Base-by-base conservation (phyloP, 75 land plant species). In the Azolla pinnata region DNA sequence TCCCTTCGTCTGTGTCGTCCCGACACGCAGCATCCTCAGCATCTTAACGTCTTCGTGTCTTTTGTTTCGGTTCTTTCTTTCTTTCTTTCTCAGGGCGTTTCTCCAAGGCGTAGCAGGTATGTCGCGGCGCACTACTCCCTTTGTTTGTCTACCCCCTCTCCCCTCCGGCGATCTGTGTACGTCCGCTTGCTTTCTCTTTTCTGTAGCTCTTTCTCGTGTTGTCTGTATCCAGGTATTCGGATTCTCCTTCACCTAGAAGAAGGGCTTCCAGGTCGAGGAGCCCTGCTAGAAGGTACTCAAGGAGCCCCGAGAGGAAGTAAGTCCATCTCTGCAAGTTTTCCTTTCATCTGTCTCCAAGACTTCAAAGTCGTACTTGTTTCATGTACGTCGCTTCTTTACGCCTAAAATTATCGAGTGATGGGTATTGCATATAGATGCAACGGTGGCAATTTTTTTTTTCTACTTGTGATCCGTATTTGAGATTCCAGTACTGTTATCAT, bases 171-270 rank as follows among this genome's bases (percentile, higher is more conserved):
- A n/a, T n/a, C n/a, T n/a, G n/a, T n/a, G n/a, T n/a, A n/a, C n/a
- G n/a, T n/a, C n/a, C n/a, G n/a, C n/a, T n/a, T n/a, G n/a, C n/a
- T n/a, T n/a, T n/a, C n/a, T n/a, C n/a, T n/a, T n/a, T n/a, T n/a
- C 2, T 4, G 2, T 3, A 18, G 14, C 49, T 46, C 2, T 18
- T 2, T 17, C 2, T 14, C 2, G 4, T 23, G n/a, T 2, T 46
- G 2, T 18, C 63, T 19, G 25, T 28, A 7, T 63, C 34, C 65
- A 63, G 65, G 52, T 63, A 63, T 21, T 63, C 65, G 26, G 65
- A 63, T 14, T 63, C 65, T 30, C 65, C 65, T 3, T 63, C 65
- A 19, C 65, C 65, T 7, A 29, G 57, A 51, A 54, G 65, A 5
- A 46, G 49, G 49, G n/a, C n/a, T 14, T 46, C 49, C 14, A 46